Base-by-base conservation (phyloP, 345 rosid genomes). In the Laguncularia racemosa region DNA sequence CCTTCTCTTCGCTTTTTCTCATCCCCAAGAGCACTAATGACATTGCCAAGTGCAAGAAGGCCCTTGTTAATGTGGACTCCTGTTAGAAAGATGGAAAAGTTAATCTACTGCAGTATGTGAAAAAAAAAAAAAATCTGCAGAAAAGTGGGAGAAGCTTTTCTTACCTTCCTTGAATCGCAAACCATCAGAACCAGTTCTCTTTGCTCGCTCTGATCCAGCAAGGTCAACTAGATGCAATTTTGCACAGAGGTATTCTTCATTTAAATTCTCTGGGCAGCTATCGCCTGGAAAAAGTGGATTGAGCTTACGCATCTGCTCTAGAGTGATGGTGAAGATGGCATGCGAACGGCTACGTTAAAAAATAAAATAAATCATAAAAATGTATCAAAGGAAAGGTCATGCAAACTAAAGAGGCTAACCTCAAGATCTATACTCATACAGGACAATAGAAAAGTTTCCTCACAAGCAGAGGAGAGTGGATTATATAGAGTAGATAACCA, bases 41-140 rank as follows among this genome's bases (percentile, higher is more conserved):
- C 99, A 68, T 93, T 93, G 62, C 99, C 99, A 62, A 93, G 99
- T 26, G 99, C 99, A 70, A 93, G 96, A 59, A 93, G 97, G 51
- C 99, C 99, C 77, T 76, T 87, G 56, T 93, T 93, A 65, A 93
- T 93, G 80, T 93, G 99, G 64, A 93, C 90, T 59, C 99, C 99
- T 93, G 75, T 59, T 60, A 50, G 60, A 62, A 67, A 55, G 38
- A 40, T 71, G 33, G 55, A 68, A 70, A 57, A 44, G 60, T 43
- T 60, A 54, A 59, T 58, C 21, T 62, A 46, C 55, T 28, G n/a
- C 10, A 52, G 28, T 52, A 43, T 19, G 26, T 43, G 18, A 21
- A 50, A 44, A 18, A 16, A 44, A 18, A 16, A 45, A 21, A 14
- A 12, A 20, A 11, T 18, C 14, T 38, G 44, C 23, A 13, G 45